Base-by-base conservation (phyloP, 1,284 basidiomycete species). In the Tilletiopsis washingtonensis region DNA sequence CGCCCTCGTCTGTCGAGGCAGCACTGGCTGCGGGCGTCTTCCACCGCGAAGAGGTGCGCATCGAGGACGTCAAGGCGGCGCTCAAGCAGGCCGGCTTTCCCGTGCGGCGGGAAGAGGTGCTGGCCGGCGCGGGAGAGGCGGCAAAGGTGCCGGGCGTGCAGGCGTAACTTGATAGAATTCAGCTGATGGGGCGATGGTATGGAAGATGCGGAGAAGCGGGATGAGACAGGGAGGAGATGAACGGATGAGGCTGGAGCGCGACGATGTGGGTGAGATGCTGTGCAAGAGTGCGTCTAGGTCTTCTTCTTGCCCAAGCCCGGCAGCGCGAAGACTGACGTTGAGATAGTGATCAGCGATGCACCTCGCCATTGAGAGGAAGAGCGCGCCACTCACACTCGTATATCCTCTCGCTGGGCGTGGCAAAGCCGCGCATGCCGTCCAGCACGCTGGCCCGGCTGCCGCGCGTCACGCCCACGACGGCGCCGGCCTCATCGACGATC, bases 11-110 rank as follows among this genome's bases (percentile, higher is more conserved):
- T 3, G 89, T 84, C 0, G 94, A 98, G 75, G 90, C 94, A 27
- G 94, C 88, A 0, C 76, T 99, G 49, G 94, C 94, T 3, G 94
- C 94, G 15, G 94, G 94, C 3, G 96, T 98, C 64, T 99, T 99
- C 77, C 94, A 99, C 75, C 79, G 94, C 27, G 81, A 81, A 51
- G 86, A 97, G 74, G 89, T 97, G 15, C 76, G 75, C 17, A 78
- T 81, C 44, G 75, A 75, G 57, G 75, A 66, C 9, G 75, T 76
- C 47, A 76, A 77, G 60, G 36, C 61, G 9, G 58, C 70, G 39
- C 57, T 76, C 47, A 48, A 61, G 27, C 19, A 58, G 5, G 47
- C 54, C 14, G 64, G 64, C 14, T 69, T 64, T 51, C 52, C 52
- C 29, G 47, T 70, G 40, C 57, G 69, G 24, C 49, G 52, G 12